A percentile compares a stretch with the other conserved stretches of the same genome.
These are phyloP conservation scores for Piromyces finnis DNA, from an alignment of 192 early-diverging fungal genomes.

Conservation along the genomic window DNA sequence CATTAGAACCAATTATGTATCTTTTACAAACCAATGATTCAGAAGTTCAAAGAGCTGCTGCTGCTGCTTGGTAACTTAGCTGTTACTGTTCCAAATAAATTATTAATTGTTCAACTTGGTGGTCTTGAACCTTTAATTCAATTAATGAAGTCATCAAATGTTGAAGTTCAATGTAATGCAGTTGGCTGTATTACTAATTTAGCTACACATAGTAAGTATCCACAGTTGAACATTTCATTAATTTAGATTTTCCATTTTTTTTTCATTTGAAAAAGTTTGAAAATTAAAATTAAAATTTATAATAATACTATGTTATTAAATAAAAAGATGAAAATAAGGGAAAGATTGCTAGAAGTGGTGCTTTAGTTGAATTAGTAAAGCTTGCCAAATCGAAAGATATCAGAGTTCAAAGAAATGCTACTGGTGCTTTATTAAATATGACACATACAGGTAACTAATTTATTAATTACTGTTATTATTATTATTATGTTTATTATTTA, in stretches of 20 bases:
- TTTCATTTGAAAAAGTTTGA: too few relatives aligned
- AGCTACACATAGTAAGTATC: conserved; percentile 50
- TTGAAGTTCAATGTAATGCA: conserved; percentile 85
- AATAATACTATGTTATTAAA: too few relatives aligned
- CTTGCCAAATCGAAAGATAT: conserved; percentile 64
- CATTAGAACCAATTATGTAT: conserved; percentile 62
- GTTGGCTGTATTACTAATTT: conserved; percentile 88
- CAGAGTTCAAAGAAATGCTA: conserved; percentile 75
- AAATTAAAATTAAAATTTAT: too few relatives aligned
- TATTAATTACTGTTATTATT: too few relatives aligned
- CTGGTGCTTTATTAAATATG: conserved; percentile 82
- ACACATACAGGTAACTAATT: conserved; percentile 44
- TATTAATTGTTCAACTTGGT: conserved; percentile 65
- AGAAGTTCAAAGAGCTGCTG: conserved; percentile 68
- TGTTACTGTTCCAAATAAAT: conserved; percentile 67
- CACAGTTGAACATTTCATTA: too few relatives aligned
- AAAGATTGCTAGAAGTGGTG: conserved; percentile 69
- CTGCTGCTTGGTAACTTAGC: conserved; percentile 85
- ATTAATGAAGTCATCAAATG: conserved; percentile 67
- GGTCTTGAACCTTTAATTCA: conserved; percentile 68
- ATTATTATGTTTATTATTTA: too few relatives aligned
- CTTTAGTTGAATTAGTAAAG: conserved; percentile 48
- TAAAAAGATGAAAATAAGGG: conserved; percentile 73
- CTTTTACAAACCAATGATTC: conserved; percentile 65
- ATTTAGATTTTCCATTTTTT: too few relatives aligned